Base-by-base conservation (phyloP, 1,284 basidiomycete species). In the Pascua sp. region DNA sequence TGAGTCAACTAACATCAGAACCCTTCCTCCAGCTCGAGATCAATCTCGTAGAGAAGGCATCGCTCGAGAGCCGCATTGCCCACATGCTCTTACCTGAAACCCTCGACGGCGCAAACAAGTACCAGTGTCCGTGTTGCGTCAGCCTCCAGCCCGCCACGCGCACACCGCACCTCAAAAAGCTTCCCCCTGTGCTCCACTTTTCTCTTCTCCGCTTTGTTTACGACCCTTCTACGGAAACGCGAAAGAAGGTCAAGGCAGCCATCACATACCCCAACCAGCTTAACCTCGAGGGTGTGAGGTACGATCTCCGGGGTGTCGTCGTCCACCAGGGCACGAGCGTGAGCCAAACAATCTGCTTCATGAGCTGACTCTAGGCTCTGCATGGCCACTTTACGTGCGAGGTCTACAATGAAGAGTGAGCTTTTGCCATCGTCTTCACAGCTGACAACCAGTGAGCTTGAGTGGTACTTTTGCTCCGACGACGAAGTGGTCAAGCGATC, bases 401-500 rank as follows among this genome's bases (percentile, higher is more conserved):
- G 68, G 89, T 92, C 8, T 87, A 85, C 67, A 89, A 94, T 70
- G 79, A 81, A 45, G 75, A 77, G 90, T 93, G 68, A 67, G 86
- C 45, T 36, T 1, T 36, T 2, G 18, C 2, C 5, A 8, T 12
- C 12, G 3, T 2, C 7, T 13, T 46, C 9, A 11, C 48, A 12
- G 56, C 55, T 59, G 32, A 64, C 49, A 49, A 32, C 47, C 63
- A 91, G 89, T 47, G 81, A 81, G 46, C 75, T 82, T 42, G 81
- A 85, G n/a, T 96, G 92, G 92, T 92, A 87, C 70, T 84, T 86
- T 60, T 95, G 90, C 74, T 90, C 93, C 64, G 92, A 96, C 68
- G 91, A 94, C 68, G 51, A 62, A 37, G 60, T 73, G 45, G 46
- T 53, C 42, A 68, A 49, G 56, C 55, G 47, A 56, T 55, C 49